A percentile compares a stretch with the other conserved stretches of the same genome.
phyloP scores from a whole-genome alignment of 2,329 filamentous ascomycete genomes.

The Aulographum hederae region DNA sequence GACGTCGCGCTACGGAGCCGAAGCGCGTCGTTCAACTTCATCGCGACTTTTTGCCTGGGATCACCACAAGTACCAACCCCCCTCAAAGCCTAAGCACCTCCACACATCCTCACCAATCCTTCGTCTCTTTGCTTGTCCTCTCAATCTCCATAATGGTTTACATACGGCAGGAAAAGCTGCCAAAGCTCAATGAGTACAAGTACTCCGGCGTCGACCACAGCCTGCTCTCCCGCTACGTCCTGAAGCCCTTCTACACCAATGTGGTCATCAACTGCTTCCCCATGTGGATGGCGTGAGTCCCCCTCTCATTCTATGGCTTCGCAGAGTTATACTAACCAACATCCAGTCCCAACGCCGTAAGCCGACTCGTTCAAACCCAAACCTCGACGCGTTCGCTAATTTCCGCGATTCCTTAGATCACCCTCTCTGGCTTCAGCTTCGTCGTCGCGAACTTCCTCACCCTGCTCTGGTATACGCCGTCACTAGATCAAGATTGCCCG shows the following conservation, averaged over 20 bases:
- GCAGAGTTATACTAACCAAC: not conserved
- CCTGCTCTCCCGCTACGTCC: slow-evolving; percentile 72
- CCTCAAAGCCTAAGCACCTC: no score
- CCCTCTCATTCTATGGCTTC: not conserved
- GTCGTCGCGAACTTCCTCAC: slow-evolving; percentile 80
- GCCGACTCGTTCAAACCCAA: not conserved
- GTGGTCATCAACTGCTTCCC: slow-evolving; percentile 89
- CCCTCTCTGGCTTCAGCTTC: slow-evolving; percentile 76
- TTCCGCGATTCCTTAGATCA: slow-evolving; percentile 35
- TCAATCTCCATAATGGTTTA: slow-evolving; percentile 66
- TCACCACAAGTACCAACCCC: no score
- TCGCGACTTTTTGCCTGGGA: no score
- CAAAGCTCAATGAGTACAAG: slow-evolving; percentile 83
- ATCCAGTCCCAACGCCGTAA: slow-evolving; percentile 3
- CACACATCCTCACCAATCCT: not conserved
- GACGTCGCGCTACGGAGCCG: no score
- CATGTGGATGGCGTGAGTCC: slow-evolving; percentile 69
- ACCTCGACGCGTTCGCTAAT: not conserved
- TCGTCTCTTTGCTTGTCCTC: no score
- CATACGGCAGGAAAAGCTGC: slow-evolving; percentile 78
- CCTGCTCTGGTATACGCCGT: slow-evolving; percentile 90
- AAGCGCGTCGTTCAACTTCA: no score
- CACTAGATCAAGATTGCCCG: slow-evolving; percentile 81
- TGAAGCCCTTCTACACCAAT: slow-evolving; percentile 96
- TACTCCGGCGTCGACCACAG: slow-evolving; percentile 88